Percentiles rank a stretch among this genome's conserved stretches.
These are phyloP conservation scores for Amaranthus tricolor DNA, from an alignment of 179 eudicot genomes.

Conservation along the genomic window DNA sequence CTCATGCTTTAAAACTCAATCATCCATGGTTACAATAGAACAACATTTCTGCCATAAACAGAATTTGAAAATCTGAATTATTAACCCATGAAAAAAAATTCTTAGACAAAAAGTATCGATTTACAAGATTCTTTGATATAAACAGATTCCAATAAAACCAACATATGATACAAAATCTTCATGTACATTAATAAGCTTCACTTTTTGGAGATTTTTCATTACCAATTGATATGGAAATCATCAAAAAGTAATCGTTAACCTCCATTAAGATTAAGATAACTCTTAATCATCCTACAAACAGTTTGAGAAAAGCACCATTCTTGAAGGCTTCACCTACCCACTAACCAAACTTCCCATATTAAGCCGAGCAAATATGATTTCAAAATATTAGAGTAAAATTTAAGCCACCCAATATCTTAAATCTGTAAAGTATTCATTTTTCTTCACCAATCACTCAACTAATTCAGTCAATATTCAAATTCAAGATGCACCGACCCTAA, in stretches of 20 bases:
- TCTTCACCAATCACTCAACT: background rate
- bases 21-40: background rate
- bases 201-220: background rate
- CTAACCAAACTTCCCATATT: background rate
- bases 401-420: background rate
- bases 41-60: constrained; percentile 17
- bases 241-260: background rate
- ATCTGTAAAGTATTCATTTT: constrained; percentile 16
- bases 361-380: background rate
- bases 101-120: background rate
- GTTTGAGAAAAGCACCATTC: background rate
- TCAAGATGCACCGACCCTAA: constrained; percentile 1
- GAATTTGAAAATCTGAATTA: background rate
- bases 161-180: background rate
- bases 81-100: background rate
- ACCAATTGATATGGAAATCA: background rate
- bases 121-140: background rate
- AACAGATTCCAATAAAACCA: background rate
- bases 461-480: background rate
- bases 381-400: background rate
- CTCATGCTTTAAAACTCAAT: constrained; percentile 1
- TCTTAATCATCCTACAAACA: background rate
- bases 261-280: no score
- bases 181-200: background rate
- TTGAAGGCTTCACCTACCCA: constrained; percentile 5